These are phyloP conservation scores for Penicillium nucicola DNA, from an alignment of 495 filamentous ascomycete genomes.

Conservation along the genomic window DNA sequence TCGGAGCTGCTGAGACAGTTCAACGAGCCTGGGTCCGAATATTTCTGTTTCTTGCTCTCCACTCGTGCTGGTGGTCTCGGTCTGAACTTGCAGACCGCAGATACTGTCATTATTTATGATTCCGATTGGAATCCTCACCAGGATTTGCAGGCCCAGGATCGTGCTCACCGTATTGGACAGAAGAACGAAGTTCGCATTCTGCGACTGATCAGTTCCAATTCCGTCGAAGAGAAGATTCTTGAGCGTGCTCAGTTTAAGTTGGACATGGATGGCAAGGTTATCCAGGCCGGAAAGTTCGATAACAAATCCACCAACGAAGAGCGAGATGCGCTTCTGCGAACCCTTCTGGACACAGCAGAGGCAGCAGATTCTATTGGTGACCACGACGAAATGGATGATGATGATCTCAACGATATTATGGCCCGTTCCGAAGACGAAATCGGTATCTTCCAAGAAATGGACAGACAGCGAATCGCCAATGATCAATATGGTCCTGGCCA, in stretches of 20 bases:
- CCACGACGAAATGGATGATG: conserved; percentile 92
- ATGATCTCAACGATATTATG: conserved; percentile 88
- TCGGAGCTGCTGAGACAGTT: conserved; percentile 85
- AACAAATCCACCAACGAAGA: conserved; percentile 99
- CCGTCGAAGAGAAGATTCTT: conserved; percentile 97
- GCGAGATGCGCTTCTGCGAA: conserved; percentile 90
- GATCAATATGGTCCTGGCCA: conserved; percentile 67
- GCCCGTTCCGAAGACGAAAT: conserved; percentile 75
- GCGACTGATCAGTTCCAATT: conserved; percentile 91
- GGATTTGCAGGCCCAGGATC: conserved; percentile 98
- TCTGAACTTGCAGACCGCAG: conserved; percentile 93
- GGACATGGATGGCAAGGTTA: conserved; percentile 99
- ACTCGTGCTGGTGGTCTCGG: conserved; percentile 97
- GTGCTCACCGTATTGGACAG: conserved; percentile 98
- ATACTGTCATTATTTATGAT: conserved; percentile 99
- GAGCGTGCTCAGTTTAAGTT: conserved; percentile 97
- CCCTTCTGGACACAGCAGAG: conserved; percentile 87
- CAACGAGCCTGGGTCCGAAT: conserved; percentile 84
- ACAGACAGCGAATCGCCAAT: conserved; percentile 64
- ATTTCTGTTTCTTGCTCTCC: conserved; percentile 98
- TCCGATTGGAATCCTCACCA: conserved; percentile 99
- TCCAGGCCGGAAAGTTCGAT: conserved; percentile 98
- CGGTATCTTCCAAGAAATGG: conserved; percentile 67
- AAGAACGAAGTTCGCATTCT: conserved; percentile 99
- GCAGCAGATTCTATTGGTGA: conserved; percentile 74